Conservation (phyloP, 176 grass and related monocot genomes). For the Cocos nucifera region DNA sequence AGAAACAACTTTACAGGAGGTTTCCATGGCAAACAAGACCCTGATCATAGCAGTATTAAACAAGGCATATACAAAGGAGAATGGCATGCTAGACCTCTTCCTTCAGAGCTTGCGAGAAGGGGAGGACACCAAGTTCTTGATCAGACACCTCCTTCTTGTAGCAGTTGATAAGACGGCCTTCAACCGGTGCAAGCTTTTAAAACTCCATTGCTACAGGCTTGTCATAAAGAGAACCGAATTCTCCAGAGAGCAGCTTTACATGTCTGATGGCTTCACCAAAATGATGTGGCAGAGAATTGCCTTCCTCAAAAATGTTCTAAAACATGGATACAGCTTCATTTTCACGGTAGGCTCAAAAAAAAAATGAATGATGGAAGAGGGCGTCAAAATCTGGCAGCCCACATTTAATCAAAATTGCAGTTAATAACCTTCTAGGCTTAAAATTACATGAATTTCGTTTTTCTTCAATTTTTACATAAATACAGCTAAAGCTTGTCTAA, state of each 20-base stretch:
- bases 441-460: too few species aligned
- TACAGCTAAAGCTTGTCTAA: too few species aligned
- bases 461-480: too few species aligned
- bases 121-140: not conserved
- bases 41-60: constrained; percentile 72
- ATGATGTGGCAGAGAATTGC: constrained; percentile 60
- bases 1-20: constrained; percentile 1
- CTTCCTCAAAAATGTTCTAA: constrained; percentile 43
- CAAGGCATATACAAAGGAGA: constrained; percentile 26
- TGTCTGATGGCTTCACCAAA: constrained; percentile 49
- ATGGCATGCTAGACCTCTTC: not conserved
- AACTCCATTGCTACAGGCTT: not conserved
- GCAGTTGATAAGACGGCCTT: not conserved
- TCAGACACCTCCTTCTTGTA: not conserved
- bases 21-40: constrained; percentile 52
- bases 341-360: constrained; percentile 33
- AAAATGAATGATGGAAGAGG: too few species aligned
- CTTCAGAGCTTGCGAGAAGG: not conserved
- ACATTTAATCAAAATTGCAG: not conserved
- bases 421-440: not conserved
- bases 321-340: constrained; percentile 74
- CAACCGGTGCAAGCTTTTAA: not conserved
- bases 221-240: constrained; percentile 9
- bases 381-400: not conserved
- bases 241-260: constrained; percentile 47